Percentiles rank a stretch among this genome's conserved stretches.
phyloP scores from a whole-genome alignment of 2,329 filamentous ascomycete species.

The Orbilia quercus region DNA sequence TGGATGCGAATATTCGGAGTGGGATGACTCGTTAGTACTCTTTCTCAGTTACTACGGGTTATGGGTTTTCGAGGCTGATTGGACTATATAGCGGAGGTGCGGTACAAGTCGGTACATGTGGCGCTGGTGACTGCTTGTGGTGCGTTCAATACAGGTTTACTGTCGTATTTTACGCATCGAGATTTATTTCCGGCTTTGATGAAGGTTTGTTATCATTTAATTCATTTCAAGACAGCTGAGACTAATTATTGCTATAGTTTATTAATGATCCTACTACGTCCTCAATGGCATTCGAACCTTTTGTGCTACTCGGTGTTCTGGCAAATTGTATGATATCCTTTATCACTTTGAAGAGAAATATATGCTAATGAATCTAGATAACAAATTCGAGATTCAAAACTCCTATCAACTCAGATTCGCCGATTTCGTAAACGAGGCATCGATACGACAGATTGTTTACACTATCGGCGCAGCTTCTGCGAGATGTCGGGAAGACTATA shows the following conservation, averaged over 20 bases:
- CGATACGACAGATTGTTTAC: constrained; percentile 82
- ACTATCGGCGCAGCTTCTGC: constrained; percentile 80
- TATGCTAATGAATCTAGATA: constrained; percentile 67
- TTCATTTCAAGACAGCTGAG: background rate
- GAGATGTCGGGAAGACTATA: constrained; percentile 77
- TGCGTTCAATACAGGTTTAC: constrained; percentile 92
- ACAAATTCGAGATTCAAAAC: constrained; percentile 99
- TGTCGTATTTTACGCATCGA: constrained; percentile 93
- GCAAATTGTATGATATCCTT: constrained; percentile 73
- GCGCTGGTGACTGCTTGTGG: constrained; percentile 87
- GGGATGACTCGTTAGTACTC: constrained; percentile 75
- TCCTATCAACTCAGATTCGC: constrained; percentile 91
- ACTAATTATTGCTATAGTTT: constrained; percentile 68
- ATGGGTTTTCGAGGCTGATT: constrained; percentile 76
- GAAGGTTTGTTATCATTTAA: constrained; percentile 73
- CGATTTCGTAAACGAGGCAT: constrained; percentile 92
- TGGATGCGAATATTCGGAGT: constrained; percentile 85
- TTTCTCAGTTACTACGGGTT: constrained; percentile 74
- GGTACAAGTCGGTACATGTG: constrained; percentile 82
- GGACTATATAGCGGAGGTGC: constrained; percentile 74
- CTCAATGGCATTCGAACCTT: constrained; percentile 75
- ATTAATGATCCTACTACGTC: constrained; percentile 80
- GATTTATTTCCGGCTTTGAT: constrained; percentile 94
- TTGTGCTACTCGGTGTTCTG: constrained; percentile 84
- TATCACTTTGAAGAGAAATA: background rate